Base-by-base conservation (phyloP, 2,329 filamentous ascomycete genomes). In the Neocatenulostroma microsporum region DNA sequence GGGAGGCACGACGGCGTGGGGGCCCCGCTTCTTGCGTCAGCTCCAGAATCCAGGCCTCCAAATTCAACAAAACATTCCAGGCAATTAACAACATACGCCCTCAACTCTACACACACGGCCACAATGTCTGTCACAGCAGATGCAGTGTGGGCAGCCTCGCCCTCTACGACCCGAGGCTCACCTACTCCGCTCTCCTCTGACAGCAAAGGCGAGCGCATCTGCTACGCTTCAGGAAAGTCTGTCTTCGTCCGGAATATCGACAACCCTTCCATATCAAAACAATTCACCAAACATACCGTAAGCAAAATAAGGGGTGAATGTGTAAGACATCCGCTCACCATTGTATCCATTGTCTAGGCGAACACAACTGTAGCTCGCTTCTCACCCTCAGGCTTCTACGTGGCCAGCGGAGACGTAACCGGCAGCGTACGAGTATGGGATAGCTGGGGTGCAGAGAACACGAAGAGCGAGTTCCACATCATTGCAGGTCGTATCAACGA, bases 231-330 rank as follows among this genome's bases (percentile, higher is more conserved):
- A 36, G 88, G 86, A 57, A 96, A 96, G 71, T 96, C 89, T 44
- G 81, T 98, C 64, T 96, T 95, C 66, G 73, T 98, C 31, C 86
- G 91, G 51, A 88, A 81, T 45, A 94, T 98, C 67, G 89, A 98
- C 67, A 70, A 91, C 59, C 89, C 89, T 35, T 74, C 84, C 48
- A 64, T 82, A 46, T 80, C 80, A 62, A 87, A 83, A 57, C 88
- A 98, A 63, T 98, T 96, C 66, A 93, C 82, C 11, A 81, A 83
- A 52, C 91, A 98, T 68, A 94, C 85, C 31, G 74, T n/a, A n/a
- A n/a, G n/a, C n/a, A n/a, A n/a, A n/a, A n/a, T n/a, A n/a, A n/a
- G n/a, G n/a, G n/a, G n/a, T n/a, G n/a, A n/a, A n/a, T n/a, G n/a
- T n/a, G n/a, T n/a, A n/a, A n/a, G n/a, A n/a, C n/a, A n/a, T n/a